phyloP scores from a whole-genome alignment of 2,329 filamentous ascomycete species.

The Talaromyces funiculosus region DNA sequence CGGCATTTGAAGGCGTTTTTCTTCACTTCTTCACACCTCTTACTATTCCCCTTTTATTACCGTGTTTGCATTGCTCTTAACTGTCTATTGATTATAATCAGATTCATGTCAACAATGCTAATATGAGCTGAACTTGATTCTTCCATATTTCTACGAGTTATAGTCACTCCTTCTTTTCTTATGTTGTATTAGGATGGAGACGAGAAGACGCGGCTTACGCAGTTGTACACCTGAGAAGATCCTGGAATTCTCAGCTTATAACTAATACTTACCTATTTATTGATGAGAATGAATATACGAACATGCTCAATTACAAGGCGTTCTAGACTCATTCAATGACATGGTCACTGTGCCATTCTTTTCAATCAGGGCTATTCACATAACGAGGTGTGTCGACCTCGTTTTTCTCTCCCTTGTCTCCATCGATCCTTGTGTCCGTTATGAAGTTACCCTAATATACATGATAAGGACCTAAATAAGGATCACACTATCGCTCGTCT shows the following conservation, averaged over 20 bases:
- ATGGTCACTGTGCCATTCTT: background rate
- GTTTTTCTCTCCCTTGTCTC: background rate
- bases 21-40: background rate
- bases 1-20: constrained; percentile 11
- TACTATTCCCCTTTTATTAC: constrained; percentile 1
- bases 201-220: background rate
- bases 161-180: background rate
- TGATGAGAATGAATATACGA: background rate
- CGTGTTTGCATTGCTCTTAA: background rate
- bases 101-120: background rate
- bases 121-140: background rate
- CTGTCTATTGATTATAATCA: background rate
- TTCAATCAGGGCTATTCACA: background rate
- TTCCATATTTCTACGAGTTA: background rate
- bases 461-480: background rate
- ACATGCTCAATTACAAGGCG: background rate
- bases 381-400: background rate
- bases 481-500: too few species aligned
- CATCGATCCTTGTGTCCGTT: background rate
- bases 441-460: background rate
- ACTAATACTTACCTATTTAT: background rate
- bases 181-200: background rate
- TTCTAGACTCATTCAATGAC: background rate
- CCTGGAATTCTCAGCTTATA: background rate
- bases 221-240: background rate